Conservation (phyloP, 2,329 filamentous ascomycete species). For the Apiospora phragmitis region DNA sequence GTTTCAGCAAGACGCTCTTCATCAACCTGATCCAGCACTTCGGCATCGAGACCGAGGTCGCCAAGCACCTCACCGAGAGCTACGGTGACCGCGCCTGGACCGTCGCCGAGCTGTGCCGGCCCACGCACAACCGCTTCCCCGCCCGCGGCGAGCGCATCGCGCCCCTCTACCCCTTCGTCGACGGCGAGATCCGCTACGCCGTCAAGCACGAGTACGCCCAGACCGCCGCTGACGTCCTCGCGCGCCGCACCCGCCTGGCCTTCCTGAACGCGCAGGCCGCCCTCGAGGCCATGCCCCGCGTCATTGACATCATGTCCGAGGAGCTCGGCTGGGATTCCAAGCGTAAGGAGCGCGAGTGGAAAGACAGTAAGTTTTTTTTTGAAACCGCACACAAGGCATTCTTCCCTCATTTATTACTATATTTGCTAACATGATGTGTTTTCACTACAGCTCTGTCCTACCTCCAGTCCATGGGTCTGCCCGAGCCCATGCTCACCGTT, state of each 20-base stretch:
- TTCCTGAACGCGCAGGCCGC: slow-evolving; percentile 93
- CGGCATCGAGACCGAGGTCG: slow-evolving; percentile 87
- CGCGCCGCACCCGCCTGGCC: slow-evolving; percentile 78
- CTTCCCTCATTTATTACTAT: not conserved
- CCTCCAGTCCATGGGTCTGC: slow-evolving; percentile 67
- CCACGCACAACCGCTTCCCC: slow-evolving; percentile 79
- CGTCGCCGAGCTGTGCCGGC: slow-evolving; percentile 76
- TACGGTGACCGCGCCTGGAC: slow-evolving; percentile 95
- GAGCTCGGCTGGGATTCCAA: slow-evolving; percentile 77
- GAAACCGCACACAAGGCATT: no score
- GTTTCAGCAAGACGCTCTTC: slow-evolving; percentile 85
- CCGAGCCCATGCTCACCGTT: slow-evolving; percentile 56
- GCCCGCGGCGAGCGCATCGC: slow-evolving; percentile 80
- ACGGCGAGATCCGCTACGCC: slow-evolving; percentile 88
- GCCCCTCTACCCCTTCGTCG: slow-evolving; percentile 82
- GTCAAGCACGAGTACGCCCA: slow-evolving; percentile 89
- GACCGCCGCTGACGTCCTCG: slow-evolving; percentile 85
- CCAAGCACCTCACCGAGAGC: slow-evolving; percentile 81
- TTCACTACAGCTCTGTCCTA: slow-evolving; percentile 56
- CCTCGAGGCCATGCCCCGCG: slow-evolving; percentile 77
- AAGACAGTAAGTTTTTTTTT: slow-evolving; percentile 60
- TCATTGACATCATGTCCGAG: slow-evolving; percentile 87
- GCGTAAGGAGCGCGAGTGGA: slow-evolving; percentile 80
- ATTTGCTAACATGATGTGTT: slow-evolving; percentile 11
- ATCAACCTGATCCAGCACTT: slow-evolving; percentile 95